These are phyloP conservation scores for Sporothrix phasma DNA, from an alignment of 2,329 filamentous ascomycete species.

Conservation along the genomic window DNA sequence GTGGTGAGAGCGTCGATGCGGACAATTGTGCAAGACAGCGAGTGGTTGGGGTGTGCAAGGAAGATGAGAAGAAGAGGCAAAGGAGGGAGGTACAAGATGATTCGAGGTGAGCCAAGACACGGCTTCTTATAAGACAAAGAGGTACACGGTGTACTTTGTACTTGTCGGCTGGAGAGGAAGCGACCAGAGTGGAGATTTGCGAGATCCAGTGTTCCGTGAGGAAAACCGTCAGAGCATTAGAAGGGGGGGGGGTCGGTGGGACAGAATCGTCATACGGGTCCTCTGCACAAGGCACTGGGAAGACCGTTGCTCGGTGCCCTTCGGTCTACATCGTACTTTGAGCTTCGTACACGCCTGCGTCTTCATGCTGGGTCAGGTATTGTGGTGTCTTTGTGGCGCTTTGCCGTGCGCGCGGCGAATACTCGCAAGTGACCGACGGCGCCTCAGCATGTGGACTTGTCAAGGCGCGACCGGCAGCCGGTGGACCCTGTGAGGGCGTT, in stretches of 20 bases:
- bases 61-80: background rate
- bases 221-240: background rate
- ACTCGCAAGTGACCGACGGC: background rate
- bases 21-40: background rate
- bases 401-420: background rate
- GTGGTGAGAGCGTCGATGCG: background rate
- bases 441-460: background rate
- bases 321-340: no score
- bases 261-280: no score
- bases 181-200: background rate
- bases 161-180: background rate
- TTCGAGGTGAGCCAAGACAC: constrained; percentile 5
- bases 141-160: constrained; percentile 8
- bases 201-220: background rate
- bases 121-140: constrained; percentile 11
- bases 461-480: background rate
- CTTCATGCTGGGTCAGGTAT: background rate
- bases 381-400: background rate
- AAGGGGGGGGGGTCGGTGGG: background rate
- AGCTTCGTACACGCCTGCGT: no score
- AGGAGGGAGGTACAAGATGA: background rate
- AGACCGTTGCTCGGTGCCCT: background rate
- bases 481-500: constrained; percentile 5
- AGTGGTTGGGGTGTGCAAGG: background rate
- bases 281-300: background rate